Percentiles rank a stretch among this genome's conserved stretches.
Evolutionary conservation across 1,284 basidiomycete species (phyloP).

Genomic region (Neonothopanus nambi): DNA sequence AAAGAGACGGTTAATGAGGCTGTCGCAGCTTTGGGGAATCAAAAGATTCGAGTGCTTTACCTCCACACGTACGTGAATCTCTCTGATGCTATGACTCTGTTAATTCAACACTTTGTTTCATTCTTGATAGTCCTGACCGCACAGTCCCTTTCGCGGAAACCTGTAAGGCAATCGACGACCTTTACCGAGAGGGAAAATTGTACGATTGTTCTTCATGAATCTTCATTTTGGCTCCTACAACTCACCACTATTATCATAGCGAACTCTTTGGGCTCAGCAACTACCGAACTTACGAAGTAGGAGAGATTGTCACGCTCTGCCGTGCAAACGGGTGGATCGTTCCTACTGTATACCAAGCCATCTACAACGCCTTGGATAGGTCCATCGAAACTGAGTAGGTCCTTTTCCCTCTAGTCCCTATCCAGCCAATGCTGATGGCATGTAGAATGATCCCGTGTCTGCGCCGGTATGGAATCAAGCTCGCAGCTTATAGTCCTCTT

Average conservation of each 20-base stretch:
- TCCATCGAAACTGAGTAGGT: slow-evolving; percentile 34
- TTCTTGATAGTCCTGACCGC: slow-evolving; percentile 9
- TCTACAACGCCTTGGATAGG: slow-evolving; percentile 22
- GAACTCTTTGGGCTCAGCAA: slow-evolving; percentile 22
- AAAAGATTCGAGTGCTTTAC: slow-evolving; percentile 33
- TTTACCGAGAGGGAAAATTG: slow-evolving; percentile 44
- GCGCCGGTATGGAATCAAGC: slow-evolving; percentile 14
- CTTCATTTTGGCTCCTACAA: background rate
- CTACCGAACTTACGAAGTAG: slow-evolving; percentile 23
- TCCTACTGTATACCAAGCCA: slow-evolving; percentile 46
- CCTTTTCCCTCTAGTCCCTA: background rate
- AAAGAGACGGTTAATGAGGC: slow-evolving; percentile 33
- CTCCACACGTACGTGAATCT: background rate
- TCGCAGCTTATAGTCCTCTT: slow-evolving; percentile 16
- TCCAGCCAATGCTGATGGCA: background rate
- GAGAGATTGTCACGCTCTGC: slow-evolving; percentile 33
- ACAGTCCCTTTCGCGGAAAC: slow-evolving; percentile 28
- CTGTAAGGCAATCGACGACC: slow-evolving; percentile 38
- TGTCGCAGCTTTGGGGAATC: slow-evolving; percentile 27
- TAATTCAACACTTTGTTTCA: too few relatives aligned
- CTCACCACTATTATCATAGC: slow-evolving; percentile 13
- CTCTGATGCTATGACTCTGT: too few relatives aligned
- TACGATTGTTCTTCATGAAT: background rate
- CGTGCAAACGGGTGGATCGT: slow-evolving; percentile 32
- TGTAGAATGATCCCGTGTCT: slow-evolving; percentile 21